phyloP scores from a whole-genome alignment of 2,329 filamentous ascomycete genomes.

The Aspergillus spinulosporus region DNA sequence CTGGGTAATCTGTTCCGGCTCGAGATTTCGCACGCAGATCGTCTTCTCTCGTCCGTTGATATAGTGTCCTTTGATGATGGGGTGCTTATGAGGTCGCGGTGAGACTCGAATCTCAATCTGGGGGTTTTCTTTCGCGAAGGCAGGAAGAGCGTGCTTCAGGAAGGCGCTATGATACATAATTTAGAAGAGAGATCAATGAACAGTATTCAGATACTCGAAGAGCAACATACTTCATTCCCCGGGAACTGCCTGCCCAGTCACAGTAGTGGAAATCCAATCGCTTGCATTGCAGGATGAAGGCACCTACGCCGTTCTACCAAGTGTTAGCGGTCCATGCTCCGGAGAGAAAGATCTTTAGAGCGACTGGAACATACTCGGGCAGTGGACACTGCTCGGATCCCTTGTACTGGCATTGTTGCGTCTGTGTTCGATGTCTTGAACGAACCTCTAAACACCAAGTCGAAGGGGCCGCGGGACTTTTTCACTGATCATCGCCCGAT shows the following conservation, averaged over 20 bases:
- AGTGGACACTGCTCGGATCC: constrained; percentile 56
- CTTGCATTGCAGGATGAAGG: constrained; percentile 97
- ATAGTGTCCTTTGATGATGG: constrained; percentile 84
- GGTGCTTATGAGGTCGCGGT: constrained; percentile 85
- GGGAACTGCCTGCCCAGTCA: constrained; percentile 90
- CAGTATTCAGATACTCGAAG: neutral
- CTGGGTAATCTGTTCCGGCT: constrained; percentile 74
- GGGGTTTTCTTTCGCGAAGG: constrained; percentile 79
- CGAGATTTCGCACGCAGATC: constrained; percentile 84
- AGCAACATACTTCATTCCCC: constrained; percentile 79
- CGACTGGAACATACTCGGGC: constrained; percentile 51
- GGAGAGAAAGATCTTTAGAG: neutral
- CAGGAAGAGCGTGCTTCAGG: constrained; percentile 71
- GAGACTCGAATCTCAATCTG: constrained; percentile 90
- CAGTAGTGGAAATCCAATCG: constrained; percentile 95
- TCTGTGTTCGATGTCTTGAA: constrained; percentile 6
- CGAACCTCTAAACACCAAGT: constrained; percentile 2
- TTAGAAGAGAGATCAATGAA: neutral
- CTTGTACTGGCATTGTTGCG: constrained; percentile 47
- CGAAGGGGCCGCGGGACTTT: constrained; percentile 24
- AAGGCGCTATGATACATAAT: constrained; percentile 61
- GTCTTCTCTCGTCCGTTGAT: constrained; percentile 86
- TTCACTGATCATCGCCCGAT: constrained; percentile 24
- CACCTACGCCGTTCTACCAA: constrained; percentile 85
- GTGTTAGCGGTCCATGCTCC: constrained; percentile 1